phyloP scores from a whole-genome alignment of 2,329 filamentous ascomycete species.

The Tolypocladium pustulatum region DNA sequence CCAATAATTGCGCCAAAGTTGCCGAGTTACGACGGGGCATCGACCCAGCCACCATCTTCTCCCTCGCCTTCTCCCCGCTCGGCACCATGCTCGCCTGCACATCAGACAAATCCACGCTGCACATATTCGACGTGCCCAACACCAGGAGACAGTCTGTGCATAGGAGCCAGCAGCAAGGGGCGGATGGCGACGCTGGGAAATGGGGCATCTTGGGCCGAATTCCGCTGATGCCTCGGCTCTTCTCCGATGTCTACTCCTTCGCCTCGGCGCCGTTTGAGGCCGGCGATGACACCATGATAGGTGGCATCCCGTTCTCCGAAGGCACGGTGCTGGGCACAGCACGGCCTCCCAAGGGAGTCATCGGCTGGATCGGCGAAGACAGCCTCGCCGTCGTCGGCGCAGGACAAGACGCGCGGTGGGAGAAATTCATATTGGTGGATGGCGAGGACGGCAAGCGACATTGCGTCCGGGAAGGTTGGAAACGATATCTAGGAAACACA shows the following conservation, averaged over 20 bases:
- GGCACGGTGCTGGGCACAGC: conserved; percentile 37
- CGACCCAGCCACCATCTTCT: conserved; percentile 80
- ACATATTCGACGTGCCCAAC: conserved; percentile 79
- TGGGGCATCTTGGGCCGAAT: conserved; percentile 81
- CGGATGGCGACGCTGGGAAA: conserved; percentile 51
- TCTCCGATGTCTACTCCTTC: conserved; percentile 85
- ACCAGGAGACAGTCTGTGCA: conserved; percentile 28
- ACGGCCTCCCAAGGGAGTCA: conserved; percentile 65
- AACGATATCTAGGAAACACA: conserved; percentile 53
- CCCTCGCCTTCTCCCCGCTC: conserved; percentile 75
- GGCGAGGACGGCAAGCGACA: conserved; percentile 56
- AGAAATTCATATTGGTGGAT: conserved; percentile 68
- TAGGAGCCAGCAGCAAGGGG: conserved; percentile 17
- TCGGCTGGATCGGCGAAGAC: conserved; percentile 73
- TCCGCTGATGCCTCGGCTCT: conserved; percentile 73
- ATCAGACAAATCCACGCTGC: conserved; percentile 91
- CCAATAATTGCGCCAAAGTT: conserved; percentile 67
- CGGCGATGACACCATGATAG: conserved; percentile 56
- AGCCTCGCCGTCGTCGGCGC: conserved; percentile 69
- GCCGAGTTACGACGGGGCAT: conserved; percentile 81
- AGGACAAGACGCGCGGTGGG: conserved; percentile 74
- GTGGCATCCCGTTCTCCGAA: conserved; percentile 31
- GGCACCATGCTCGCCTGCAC: conserved; percentile 78
- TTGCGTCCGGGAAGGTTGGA: conserved; percentile 69
- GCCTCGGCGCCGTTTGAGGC: conserved; percentile 72